Base-by-base conservation (phyloP, 352 stramenopile species). In the Pythium grandisporangium region DNA sequence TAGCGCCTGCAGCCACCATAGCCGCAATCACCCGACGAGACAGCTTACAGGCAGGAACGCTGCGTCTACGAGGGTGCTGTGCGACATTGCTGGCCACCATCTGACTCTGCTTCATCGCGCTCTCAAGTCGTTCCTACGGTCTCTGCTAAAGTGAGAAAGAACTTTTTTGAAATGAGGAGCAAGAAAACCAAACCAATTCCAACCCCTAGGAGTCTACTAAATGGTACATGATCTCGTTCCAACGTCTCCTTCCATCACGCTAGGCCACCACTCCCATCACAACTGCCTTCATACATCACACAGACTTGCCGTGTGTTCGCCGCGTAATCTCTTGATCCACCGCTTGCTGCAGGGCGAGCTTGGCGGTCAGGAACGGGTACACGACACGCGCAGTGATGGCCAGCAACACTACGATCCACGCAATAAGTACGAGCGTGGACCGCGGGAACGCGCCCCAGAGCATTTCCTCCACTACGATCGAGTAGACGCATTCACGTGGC, bases 391-490 rank as follows among this genome's bases (percentile, higher is more conserved):
- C 37, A 42, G 57, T 66, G 13, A 64, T 24, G 34, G 44, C 22
- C 3, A 85, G 37, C 22, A 81, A 34, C 5, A 79, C 3, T 11
- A 77, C 6, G 6, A 85, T 38, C 71, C 75, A 85, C 26, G 37
- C 65, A 11, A 83, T 64, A 2, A 88, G 53, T 27, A 68, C 47
- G 8, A 88, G 40, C 21, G 75, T 79, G 25, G 71, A 37, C 41
- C 45, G 61, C 2, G 75, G 75, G 23, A 84, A 76, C 21, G 61
- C 66, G n/a, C 39, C 58, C 11, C 83, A 30, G 21, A 85, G 51
- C 46, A 88, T 58, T 43, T 88, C 65, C 36, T 88, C 75, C 16
- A 88, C 70, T 11, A 84, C 63, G 46, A 88, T 79, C 47, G 85
- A 72, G 37, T 83, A 85, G 22, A 78, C 63, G 45, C 71, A 88